Evolutionary conservation across 805 yeast genomes (phyloP), one percentile per base, ranked within the genome.

Genomic region (Candida schatavii): DNA sequence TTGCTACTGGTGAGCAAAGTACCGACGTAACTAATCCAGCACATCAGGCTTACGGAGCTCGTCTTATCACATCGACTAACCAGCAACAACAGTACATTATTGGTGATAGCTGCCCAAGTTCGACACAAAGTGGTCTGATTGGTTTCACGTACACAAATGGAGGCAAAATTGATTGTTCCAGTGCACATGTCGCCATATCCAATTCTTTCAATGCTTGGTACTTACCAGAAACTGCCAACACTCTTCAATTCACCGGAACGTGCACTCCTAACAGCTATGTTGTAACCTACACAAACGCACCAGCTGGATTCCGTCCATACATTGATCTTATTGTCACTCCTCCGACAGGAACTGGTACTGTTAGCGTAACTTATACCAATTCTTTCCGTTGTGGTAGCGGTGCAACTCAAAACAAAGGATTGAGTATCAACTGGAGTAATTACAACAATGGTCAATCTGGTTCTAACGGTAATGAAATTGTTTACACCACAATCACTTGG

Each of bases 281-380:
- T 5, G 45, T 50, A 17, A 39, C 21, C 11, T 61, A 52, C 42
- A 17, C 26, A 3, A 53, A 50, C 39, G 35, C 61, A 20, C 64
- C 66, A 5, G 59, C 62, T 2, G 67, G 66, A 1, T 56, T 47
- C 43, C 43, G 62, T n/a, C 57, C 59, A 5, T 58, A 47, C 37
- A 46, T 58, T 26, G 54, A 51, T 36, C 34, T 27, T 11, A n/a
- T 35, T 3, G 26, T 40, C 10, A 21, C 25, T 11, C 38, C 38
- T n/a, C 5, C 18, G 4, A 4, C 21, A 4, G 20, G 11, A 5
- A 14, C 17, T 20, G 20, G 11, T 4, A n/a, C 7, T 26, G 32
- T 28, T 15, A 3, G 10, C n/a, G 28, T 31, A 1, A 15, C 18
- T 11, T 47, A 46, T 37, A 47, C 43, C 3, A 49, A 56, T 41